These are phyloP conservation scores for Orbilia oligospora DNA, from an alignment of 2,329 filamentous ascomycete genomes.

Conservation along the genomic window DNA sequence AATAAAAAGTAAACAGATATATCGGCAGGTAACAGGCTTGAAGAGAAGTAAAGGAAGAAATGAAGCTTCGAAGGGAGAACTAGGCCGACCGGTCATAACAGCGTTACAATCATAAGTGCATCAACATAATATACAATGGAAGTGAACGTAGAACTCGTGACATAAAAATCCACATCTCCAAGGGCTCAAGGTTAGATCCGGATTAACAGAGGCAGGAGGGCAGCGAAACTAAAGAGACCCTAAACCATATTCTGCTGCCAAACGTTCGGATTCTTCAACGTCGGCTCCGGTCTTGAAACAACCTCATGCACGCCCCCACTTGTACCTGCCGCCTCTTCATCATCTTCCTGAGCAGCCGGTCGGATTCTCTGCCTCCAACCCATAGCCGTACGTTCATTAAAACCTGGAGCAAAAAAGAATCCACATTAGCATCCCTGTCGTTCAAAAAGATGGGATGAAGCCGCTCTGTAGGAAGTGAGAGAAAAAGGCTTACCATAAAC, in stretches of 20 bases:
- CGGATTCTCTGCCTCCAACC: constrained; percentile 45
- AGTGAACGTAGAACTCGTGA: neutral
- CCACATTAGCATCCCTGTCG: constrained; percentile 42
- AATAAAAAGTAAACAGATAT: neutral
- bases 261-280: constrained; percentile 38
- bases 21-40: neutral
- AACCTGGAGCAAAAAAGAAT: constrained; percentile 23
- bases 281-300: constrained; percentile 41
- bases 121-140: neutral
- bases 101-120: neutral
- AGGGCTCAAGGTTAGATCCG: neutral
- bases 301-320: constrained; percentile 35
- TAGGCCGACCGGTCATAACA: neutral
- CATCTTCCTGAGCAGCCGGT: constrained; percentile 15
- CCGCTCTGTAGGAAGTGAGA: neutral
- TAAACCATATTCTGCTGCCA: constrained; percentile 27
- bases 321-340: constrained; percentile 2
- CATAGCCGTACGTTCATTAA: constrained; percentile 57
- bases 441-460: constrained; percentile 19
- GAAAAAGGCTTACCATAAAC: constrained; percentile 45
- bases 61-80: neutral
- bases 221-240: neutral
- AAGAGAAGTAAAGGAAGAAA: neutral
- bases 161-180: no score
- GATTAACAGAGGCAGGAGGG: neutral